Conservation (phyloP, 257 asterid genomes). For the Voacanga thouarsii region DNA sequence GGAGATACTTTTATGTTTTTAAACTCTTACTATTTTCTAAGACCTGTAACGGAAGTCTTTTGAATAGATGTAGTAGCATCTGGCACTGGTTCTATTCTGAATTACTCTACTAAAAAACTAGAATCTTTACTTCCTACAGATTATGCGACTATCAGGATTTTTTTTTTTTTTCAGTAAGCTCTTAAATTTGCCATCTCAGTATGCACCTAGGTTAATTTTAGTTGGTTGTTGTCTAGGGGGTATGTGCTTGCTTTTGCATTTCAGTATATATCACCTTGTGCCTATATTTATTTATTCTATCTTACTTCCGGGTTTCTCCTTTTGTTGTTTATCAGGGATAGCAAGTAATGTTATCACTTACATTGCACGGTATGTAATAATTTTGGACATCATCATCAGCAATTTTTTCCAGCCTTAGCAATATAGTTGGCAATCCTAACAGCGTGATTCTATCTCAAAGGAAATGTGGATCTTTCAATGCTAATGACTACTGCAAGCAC, state of each 20-base stretch:
- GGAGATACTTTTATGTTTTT: not conserved
- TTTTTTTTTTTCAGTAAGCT: slow-evolving; percentile 83
- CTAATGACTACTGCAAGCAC: slow-evolving; percentile 97
- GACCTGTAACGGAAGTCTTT: too few species aligned
- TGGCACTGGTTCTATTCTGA: slow-evolving; percentile 18
- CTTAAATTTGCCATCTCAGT: slow-evolving; percentile 75
- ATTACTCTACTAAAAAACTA: not conserved
- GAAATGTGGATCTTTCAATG: slow-evolving; percentile 94
- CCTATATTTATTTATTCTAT: not conserved
- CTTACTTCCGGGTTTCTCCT: slow-evolving; percentile 5
- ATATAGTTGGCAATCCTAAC: slow-evolving; percentile 29
- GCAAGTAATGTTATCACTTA: slow-evolving; percentile 93
- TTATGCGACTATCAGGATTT: slow-evolving; percentile 88
- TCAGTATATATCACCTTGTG: not conserved
- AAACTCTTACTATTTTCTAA: not conserved
- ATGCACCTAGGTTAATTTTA: slow-evolving; percentile 87
- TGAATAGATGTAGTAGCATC: not conserved
- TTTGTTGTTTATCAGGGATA: slow-evolving; percentile 52
- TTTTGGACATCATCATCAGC: not conserved
- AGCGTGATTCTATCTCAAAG: slow-evolving; percentile 41
- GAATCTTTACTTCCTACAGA: slow-evolving; percentile 35
- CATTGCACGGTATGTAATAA: slow-evolving; percentile 73
- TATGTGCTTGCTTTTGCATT: slow-evolving; percentile 14
- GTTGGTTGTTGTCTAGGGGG: slow-evolving; percentile 99
- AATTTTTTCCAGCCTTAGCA: slow-evolving; percentile 8